These are phyloP conservation scores for Coniochaeta sp. DNA, from an alignment of 2,329 filamentous ascomycete species.

Conservation along the genomic window DNA sequence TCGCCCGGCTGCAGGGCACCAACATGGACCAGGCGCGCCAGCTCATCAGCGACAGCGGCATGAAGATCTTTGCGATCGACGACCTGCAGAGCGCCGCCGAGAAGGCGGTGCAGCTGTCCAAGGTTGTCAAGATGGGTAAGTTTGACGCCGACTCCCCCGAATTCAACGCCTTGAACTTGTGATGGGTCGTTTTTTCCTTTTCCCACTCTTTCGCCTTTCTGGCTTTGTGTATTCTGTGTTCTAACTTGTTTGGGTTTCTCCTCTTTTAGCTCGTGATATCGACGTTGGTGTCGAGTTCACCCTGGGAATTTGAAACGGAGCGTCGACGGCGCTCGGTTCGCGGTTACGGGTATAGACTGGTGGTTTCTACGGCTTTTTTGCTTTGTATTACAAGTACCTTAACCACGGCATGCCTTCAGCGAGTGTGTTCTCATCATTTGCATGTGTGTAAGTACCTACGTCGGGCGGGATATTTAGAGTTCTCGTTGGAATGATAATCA, in stretches of 20 bases:
- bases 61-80: constrained; percentile 99
- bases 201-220: constrained; percentile 4
- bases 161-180: not conserved
- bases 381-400: not conserved
- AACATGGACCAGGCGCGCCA: constrained; percentile 95
- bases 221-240: constrained; percentile 3
- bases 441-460: not conserved
- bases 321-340: not conserved
- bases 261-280: constrained; percentile 70
- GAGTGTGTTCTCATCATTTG: not conserved
- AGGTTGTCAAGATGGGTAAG: constrained; percentile 96
- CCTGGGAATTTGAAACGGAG: constrained; percentile 69
- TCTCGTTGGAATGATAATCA: not conserved
- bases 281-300: constrained; percentile 95
- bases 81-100: constrained; percentile 95
- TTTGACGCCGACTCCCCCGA: constrained; percentile 15
- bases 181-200: not conserved
- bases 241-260: constrained; percentile 8
- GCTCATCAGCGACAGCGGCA: constrained; percentile 89
- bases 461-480: not conserved
- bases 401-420: not conserved
- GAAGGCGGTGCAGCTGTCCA: constrained; percentile 97
- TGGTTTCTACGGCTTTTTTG: not conserved
- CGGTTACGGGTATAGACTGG: constrained; percentile 1
- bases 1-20: constrained; percentile 94